Conservation (phyloP, 495 filamentous ascomycete genomes). For the Aspergillus diversus region DNA sequence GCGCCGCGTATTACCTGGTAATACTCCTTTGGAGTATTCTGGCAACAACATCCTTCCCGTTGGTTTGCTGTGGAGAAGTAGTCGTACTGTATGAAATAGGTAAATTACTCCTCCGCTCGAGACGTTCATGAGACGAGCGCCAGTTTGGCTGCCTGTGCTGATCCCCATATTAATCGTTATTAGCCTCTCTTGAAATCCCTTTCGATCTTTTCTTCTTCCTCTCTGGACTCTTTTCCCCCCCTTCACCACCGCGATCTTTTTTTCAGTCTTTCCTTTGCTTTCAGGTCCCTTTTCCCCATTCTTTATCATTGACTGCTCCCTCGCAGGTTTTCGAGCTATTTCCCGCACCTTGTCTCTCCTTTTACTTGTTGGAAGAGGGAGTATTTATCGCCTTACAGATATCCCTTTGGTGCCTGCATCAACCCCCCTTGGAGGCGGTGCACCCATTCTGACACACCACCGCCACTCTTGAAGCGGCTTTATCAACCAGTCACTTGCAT, state of each 20-base stretch:
- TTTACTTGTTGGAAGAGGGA: background rate
- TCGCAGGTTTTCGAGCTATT: slow-evolving; percentile 3
- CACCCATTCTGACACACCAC: slow-evolving; percentile 10
- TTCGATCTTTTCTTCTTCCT: slow-evolving; percentile 7
- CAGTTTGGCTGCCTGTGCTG: background rate
- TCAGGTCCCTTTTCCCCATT: background rate
- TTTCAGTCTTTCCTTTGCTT: slow-evolving; percentile 13
- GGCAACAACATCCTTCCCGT: background rate
- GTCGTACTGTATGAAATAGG: background rate
- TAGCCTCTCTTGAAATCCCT: background rate
- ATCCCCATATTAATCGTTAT: background rate
- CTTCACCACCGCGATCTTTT: background rate
- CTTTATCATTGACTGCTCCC: slow-evolving; percentile 11
- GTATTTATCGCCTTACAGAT: background rate
- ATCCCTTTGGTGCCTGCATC: slow-evolving; percentile 13
- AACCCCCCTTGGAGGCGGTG: slow-evolving; percentile 19
- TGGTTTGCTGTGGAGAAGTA: background rate
- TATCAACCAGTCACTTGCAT: slow-evolving; percentile 5
- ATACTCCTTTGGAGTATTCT: background rate
- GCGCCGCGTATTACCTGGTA: background rate
- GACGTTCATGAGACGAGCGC: background rate
- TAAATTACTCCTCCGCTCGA: background rate
- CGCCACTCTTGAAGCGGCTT: slow-evolving; percentile 8
- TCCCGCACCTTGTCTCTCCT: background rate
- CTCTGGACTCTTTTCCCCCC: slow-evolving; percentile 15